These are phyloP conservation scores for Amanita brunnescens DNA, from an alignment of 768 basidiomycete genomes.

Conservation along the genomic window DNA sequence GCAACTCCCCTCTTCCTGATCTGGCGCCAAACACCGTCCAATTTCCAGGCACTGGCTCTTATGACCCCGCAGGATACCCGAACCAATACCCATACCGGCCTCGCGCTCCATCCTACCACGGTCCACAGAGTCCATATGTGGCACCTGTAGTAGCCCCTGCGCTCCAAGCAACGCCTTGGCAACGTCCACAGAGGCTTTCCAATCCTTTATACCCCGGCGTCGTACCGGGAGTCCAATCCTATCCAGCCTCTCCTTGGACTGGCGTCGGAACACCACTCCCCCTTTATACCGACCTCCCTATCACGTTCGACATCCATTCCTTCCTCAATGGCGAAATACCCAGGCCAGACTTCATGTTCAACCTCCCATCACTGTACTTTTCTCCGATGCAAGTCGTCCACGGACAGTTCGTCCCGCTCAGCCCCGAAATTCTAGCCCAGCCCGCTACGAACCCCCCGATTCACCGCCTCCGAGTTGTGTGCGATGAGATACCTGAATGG, in stretches of 20 bases:
- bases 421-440: not conserved
- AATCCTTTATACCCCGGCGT: constrained; percentile 4
- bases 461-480: constrained; percentile 1
- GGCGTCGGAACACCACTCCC: not conserved
- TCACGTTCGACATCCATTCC: constrained; percentile 2
- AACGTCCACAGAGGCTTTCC: not conserved
- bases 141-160: not conserved
- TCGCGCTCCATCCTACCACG: constrained; percentile 7
- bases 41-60: constrained; percentile 3
- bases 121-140: not conserved
- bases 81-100: not conserved
- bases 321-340: constrained; percentile 2
- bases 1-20: constrained; percentile 4
- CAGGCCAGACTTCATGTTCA: not conserved
- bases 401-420: not conserved
- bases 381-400: not conserved
- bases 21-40: constrained; percentile 1
- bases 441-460: constrained; percentile 4
- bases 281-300: not conserved
- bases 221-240: not conserved
- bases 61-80: not conserved
- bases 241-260: not conserved
- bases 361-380: not conserved
- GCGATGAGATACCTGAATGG: constrained; percentile 5
- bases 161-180: not conserved